These are phyloP conservation scores for Chaetomium sp. DNA, from an alignment of 2,329 filamentous ascomycete species.

Conservation along the genomic window DNA sequence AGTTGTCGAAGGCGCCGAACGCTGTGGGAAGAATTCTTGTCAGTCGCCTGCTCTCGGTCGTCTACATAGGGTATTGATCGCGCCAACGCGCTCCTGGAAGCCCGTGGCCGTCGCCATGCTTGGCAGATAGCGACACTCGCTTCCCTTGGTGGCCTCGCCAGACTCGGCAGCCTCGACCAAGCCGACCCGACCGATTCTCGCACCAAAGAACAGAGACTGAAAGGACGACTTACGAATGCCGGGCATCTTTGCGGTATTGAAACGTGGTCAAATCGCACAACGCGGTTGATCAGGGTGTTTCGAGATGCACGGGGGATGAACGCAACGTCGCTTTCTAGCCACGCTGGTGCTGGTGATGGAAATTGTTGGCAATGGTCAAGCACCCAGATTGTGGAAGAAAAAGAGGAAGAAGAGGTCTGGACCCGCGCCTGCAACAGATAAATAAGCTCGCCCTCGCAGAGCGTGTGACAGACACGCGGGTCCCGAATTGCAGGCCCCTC, in stretches of 20 bases:
- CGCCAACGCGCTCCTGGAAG: neutral
- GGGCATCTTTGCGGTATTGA: slow-evolving; percentile 48
- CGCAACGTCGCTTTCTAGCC: slow-evolving; percentile 6
- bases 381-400: neutral
- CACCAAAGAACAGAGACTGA: slow-evolving; percentile 31
- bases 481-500: slow-evolving; percentile 21
- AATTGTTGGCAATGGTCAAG: neutral
- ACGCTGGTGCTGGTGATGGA: neutral
- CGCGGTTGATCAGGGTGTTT: neutral
- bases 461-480: slow-evolving; percentile 24
- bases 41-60: neutral
- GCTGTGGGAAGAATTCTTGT: slow-evolving; percentile 41
- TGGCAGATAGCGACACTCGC: neutral
- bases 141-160: slow-evolving; percentile 1
- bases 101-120: neutral
- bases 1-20: slow-evolving; percentile 54
- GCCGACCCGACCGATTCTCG: neutral
- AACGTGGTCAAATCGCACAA: slow-evolving; percentile 6
- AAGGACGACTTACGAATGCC: slow-evolving; percentile 52
- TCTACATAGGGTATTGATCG: neutral
- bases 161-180: neutral
- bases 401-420: slow-evolving; percentile 7
- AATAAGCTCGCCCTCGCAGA: slow-evolving; percentile 12
- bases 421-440: slow-evolving; percentile 19
- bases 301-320: neutral